These are phyloP conservation scores for Verticillium tricorpus DNA, from an alignment of 2,329 filamentous ascomycete species.

Conservation along the genomic window DNA sequence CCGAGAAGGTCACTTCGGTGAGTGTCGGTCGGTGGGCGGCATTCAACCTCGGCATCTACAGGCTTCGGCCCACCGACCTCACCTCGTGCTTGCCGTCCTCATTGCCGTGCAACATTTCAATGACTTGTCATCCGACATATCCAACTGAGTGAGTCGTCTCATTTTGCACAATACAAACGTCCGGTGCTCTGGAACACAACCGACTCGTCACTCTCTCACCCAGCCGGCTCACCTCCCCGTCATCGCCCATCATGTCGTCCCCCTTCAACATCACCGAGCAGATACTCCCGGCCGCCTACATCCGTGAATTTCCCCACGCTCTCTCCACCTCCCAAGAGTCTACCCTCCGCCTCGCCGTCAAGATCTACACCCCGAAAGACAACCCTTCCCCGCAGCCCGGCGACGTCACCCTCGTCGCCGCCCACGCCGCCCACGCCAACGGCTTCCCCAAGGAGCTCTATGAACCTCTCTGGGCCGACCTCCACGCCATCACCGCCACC, in stretches of 20 bases:
- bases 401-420: constrained; percentile 79
- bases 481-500: constrained; percentile 40
- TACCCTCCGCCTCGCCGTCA: constrained; percentile 67
- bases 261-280: constrained; percentile 69
- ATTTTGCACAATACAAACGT: background rate
- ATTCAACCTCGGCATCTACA: background rate
- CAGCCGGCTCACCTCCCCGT: background rate
- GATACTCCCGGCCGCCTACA: constrained; percentile 67
- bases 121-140: background rate
- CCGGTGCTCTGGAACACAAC: too few species aligned
- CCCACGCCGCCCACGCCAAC: constrained; percentile 84
- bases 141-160: background rate
- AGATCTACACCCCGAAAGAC: constrained; percentile 79
- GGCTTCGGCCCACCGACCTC: background rate
- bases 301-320: constrained; percentile 74
- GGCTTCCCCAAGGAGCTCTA: constrained; percentile 94
- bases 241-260: constrained; percentile 22
- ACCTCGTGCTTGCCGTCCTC: background rate
- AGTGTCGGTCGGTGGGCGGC: background rate
- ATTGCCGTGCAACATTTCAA: background rate
- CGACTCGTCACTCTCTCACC: background rate
- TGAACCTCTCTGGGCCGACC: constrained; percentile 85
- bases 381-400: constrained; percentile 65
- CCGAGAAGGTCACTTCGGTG: background rate
- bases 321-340: constrained; percentile 72